Percentiles rank a stretch among this genome's conserved stretches.
Conservation (phyloP, 139 green algal species). For the Micromonas commoda region DNA sequence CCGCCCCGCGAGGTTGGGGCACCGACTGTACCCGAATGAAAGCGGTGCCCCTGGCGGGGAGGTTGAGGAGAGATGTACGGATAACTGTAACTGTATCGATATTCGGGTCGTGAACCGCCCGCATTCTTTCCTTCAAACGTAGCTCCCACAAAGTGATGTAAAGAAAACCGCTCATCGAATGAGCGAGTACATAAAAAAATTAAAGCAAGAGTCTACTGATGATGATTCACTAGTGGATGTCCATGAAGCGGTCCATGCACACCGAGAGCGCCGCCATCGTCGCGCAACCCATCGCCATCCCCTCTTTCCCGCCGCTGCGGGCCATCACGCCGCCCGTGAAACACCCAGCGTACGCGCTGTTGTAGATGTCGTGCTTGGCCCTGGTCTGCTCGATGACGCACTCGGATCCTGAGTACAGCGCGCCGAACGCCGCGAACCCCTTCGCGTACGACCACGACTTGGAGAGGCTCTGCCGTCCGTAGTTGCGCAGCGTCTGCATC, state of each 20-base stretch:
- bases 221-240: background rate
- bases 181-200: background rate
- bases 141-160: no score
- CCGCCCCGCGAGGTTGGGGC: no score
- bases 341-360: conserved; percentile 81
- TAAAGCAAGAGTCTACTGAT: background rate
- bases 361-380: conserved; percentile 83
- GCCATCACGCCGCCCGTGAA: conserved; percentile 78
- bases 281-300: conserved; percentile 80
- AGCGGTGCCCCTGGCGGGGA: no score
- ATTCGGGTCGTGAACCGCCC: no score
- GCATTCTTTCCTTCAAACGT: no score
- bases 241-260: conserved; percentile 79
- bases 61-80: no score
- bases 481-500: background rate
- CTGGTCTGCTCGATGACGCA: conserved; percentile 84
- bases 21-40: no score
- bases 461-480: background rate
- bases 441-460: conserved; percentile 55
- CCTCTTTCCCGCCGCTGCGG: conserved; percentile 61
- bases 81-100: no score
- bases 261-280: conserved; percentile 81
- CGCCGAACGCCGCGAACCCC: conserved; percentile 81
- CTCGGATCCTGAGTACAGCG: conserved; percentile 83
- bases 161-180: background rate